Conservation (phyloP, 768 basidiomycete species). For the Termitomyces sp. region DNA sequence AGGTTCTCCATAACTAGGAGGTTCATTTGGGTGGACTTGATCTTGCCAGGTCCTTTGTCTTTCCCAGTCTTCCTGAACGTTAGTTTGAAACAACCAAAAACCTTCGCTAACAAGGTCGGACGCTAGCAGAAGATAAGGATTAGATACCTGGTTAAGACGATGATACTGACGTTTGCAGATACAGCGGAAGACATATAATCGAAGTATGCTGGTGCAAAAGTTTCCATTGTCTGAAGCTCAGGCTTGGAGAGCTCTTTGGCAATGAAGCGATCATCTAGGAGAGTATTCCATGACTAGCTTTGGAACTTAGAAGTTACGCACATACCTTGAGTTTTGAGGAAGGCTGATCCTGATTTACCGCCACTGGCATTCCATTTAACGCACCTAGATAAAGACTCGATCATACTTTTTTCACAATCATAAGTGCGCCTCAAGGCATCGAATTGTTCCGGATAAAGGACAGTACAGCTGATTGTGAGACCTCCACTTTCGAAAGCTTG, state of each 20-base stretch:
- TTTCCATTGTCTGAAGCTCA: conserved; percentile 93
- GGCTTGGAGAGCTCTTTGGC: conserved; percentile 91
- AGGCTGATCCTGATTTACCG: conserved; percentile 95
- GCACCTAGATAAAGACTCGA: conserved; percentile 90
- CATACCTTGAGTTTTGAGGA: conserved; percentile 89
- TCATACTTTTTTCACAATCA: conserved; percentile 90
- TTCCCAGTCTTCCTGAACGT: conserved; percentile 80
- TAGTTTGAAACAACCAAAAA: conserved; percentile 95
- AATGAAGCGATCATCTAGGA: conserved; percentile 92
- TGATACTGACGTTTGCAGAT: conserved; percentile 61
- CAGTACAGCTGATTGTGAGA: conserved; percentile 86
- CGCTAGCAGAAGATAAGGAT: conserved; percentile 43
- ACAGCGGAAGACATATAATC: conserved; percentile 97
- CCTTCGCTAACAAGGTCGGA: conserved; percentile 91
- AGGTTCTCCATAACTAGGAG: conserved; percentile 97
- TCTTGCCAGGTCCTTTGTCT: conserved; percentile 57
- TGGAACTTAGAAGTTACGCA: conserved; percentile 8
- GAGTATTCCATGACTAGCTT: neutral
- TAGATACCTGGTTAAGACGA: conserved; percentile 1
- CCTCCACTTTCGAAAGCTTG: conserved; percentile 88
- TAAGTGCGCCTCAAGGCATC: conserved; percentile 90
- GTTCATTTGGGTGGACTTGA: conserved; percentile 89
- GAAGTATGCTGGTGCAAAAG: conserved; percentile 96
- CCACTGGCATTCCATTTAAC: conserved; percentile 95
- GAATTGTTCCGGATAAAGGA: conserved; percentile 96